phyloP scores from a whole-genome alignment of 306 rosid species.

The Morella rubra region DNA sequence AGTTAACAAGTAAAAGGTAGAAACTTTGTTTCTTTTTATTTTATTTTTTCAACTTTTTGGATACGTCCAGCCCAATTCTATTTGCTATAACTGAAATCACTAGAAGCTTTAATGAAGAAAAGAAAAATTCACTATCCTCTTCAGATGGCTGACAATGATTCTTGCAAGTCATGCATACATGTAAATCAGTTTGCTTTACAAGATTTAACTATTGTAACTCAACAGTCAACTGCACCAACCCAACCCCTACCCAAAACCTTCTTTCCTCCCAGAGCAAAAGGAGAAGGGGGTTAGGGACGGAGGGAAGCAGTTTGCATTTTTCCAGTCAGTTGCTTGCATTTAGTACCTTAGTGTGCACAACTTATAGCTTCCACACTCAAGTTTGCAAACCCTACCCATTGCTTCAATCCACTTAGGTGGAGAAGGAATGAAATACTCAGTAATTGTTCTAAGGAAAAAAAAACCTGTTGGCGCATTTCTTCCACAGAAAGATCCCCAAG shows the following conservation, averaged over 20 bases:
- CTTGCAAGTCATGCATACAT: not conserved
- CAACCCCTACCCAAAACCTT: not conserved
- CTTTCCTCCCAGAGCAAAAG: not conserved
- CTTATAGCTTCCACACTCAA: not conserved
- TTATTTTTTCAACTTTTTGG: not conserved
- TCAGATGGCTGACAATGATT: not conserved
- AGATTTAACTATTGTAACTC: not conserved
- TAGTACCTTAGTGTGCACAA: not conserved
- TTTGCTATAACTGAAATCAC: constrained; percentile 16
- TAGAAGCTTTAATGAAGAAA: not conserved
- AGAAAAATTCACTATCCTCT: not conserved
- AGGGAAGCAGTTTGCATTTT: not conserved
- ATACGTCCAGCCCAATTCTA: not conserved
- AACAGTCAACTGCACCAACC: not conserved
- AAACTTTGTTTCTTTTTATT: not conserved
- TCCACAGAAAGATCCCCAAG: constrained; percentile 91
- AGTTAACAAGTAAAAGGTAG: constrained; percentile 15
- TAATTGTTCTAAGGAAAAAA: constrained; percentile 15
- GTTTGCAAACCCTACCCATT: constrained; percentile 12
- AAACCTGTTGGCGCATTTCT: constrained; percentile 98
- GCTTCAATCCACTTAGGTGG: constrained; percentile 14
- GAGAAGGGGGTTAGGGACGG: not conserved
- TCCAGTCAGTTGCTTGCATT: not conserved
- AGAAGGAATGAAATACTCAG: constrained; percentile 15
- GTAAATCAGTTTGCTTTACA: not conserved